Base-by-base conservation (phyloP, 768 basidiomycete species). In the Cantharellus cinnabarinus region DNA sequence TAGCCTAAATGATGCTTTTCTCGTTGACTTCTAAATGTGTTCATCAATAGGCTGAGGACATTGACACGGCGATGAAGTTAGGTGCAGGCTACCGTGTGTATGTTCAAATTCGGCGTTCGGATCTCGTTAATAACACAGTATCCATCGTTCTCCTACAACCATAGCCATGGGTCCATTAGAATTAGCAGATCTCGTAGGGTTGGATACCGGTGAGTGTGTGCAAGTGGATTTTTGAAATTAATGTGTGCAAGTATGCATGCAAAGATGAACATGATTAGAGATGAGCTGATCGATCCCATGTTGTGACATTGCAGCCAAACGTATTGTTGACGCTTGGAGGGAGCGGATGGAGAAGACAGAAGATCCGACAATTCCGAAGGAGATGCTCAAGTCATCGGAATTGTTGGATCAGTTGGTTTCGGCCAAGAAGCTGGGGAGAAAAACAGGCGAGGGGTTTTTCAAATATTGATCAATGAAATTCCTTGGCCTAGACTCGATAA, bases 11-110 rank as follows among this genome's bases (percentile, higher is more conserved):
- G 44, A 10, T 48, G 37, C 34, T 7, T 37, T 5, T 57, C 37
- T 57, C 37, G 14, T 42, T 38, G 5, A 57, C 35, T 38, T 5
- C 42, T 57, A 14, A 5, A 14, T 38, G 14, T 7, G 5, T 14
- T 41, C 38, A 42, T 54, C 10, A 5, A 57, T 42, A 57, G 56
- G 38, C 70, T 0, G 65, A 69, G 56, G 72, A 74, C 63, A 66
- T 73, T 52, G 72, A 74, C 62, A 66, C 65, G n/a, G 72, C 73
- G 10, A 73, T 74, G 73, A 71, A 73, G 63, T 65, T 73, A 2
- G 73, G 73, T 0, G 73, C 72, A 1, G 73, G 73, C 10, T 37
- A 54, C 38, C 52, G 52, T 54, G 52, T 7, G 52, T 54, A 20
- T 41, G 50, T 4, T 41, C 42, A 50, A 48, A n/a, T 48, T 54